phyloP scores from a whole-genome alignment of 345 rosid genomes.

The Hibiscus trionum region DNA sequence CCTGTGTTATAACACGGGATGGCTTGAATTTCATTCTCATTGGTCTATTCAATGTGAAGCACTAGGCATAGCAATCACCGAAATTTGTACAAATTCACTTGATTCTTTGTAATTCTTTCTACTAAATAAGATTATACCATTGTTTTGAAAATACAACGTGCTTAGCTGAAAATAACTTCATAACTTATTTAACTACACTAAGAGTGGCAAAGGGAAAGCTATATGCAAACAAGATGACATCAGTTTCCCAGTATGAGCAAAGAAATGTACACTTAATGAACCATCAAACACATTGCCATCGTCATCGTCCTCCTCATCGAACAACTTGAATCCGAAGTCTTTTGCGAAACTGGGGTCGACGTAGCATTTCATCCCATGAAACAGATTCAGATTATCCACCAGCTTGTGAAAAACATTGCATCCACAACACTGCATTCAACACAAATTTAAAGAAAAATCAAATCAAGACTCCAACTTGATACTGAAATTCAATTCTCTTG shows the following conservation, averaged over 20 bases:
- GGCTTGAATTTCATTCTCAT: neutral
- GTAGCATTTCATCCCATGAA: constrained; percentile 83
- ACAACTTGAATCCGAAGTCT: constrained; percentile 60
- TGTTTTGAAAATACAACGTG: too few relatives aligned
- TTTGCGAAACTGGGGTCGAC: constrained; percentile 50
- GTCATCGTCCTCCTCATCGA: constrained; percentile 25
- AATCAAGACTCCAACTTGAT: neutral
- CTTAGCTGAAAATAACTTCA: too few relatives aligned
- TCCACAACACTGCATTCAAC: constrained; percentile 68
- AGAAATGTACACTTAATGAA: neutral
- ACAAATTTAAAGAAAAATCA: neutral
- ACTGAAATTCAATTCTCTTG: neutral
- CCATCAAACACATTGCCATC: constrained; percentile 26
- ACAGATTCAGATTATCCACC: constrained; percentile 88
- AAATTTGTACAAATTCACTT: neutral
- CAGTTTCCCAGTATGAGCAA: neutral
- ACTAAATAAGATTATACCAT: neutral
- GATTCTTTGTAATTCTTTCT: neutral
- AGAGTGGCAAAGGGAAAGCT: neutral
- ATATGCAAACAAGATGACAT: constrained; percentile 22
- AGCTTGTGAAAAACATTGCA: constrained; percentile 90
- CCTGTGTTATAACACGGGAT: neutral
- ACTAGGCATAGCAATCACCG: neutral
- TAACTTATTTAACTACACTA: constrained; percentile 8
- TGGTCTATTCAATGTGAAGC: neutral